phyloP scores from a whole-genome alignment of 2,329 filamentous ascomycete species.

The Phaeosphaeria sp. region DNA sequence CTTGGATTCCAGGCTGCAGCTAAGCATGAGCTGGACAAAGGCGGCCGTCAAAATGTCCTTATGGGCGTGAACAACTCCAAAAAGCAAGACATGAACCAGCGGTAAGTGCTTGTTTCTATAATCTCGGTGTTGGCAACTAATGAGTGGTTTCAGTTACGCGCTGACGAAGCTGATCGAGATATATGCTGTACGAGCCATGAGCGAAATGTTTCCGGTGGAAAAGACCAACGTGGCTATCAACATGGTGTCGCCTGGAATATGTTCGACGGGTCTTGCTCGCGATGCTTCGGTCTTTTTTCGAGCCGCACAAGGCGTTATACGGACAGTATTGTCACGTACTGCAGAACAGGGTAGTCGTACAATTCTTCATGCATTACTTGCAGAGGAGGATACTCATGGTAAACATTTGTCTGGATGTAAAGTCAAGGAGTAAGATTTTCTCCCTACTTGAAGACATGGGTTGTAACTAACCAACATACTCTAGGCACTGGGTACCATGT shows the following conservation, averaged over 20 bases:
- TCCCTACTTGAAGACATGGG: background rate
- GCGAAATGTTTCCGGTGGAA: constrained; percentile 10
- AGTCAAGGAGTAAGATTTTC: constrained; percentile 20
- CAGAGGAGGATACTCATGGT: constrained; percentile 44
- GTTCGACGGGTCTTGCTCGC: constrained; percentile 16
- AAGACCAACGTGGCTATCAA: constrained; percentile 37
- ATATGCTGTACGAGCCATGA: constrained; percentile 11
- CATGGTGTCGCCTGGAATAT: constrained; percentile 36
- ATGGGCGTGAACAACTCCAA: constrained; percentile 5
- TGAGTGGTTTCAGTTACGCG: constrained; percentile 7
- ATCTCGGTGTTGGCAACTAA: background rate
- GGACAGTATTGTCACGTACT: constrained; percentile 35
- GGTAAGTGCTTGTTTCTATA: background rate
- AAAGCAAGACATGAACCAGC: constrained; percentile 3
- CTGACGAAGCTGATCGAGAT: constrained; percentile 14
- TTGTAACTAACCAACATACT: background rate
- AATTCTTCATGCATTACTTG: constrained; percentile 44
- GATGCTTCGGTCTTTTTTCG: constrained; percentile 7
- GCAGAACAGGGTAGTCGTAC: constrained; percentile 50
- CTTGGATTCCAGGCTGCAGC: constrained; percentile 10
- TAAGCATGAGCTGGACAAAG: constrained; percentile 11
- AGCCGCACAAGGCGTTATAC: constrained; percentile 12
- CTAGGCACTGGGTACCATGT: constrained; percentile 9
- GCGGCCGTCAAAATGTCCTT: constrained; percentile 2
- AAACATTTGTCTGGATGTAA: constrained; percentile 45